phyloP scores from a whole-genome alignment of 1,139 yeast genomes.

The Hansenula lynferdii region DNA sequence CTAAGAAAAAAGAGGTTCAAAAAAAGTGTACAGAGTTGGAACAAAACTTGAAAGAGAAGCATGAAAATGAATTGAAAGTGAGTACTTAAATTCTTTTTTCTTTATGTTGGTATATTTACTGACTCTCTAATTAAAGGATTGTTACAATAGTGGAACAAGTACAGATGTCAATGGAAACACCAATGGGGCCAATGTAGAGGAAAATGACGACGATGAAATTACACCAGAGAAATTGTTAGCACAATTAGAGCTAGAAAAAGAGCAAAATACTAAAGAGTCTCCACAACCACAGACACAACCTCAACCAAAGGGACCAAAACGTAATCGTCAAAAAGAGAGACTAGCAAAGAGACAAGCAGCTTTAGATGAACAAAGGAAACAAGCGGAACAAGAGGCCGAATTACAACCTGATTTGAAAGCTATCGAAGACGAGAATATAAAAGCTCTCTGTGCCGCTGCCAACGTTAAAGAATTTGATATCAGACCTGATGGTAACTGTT shows the following conservation, averaged over 20 bases:
- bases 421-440: constrained; percentile 66
- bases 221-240: constrained; percentile 64
- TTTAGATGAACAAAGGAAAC: constrained; percentile 52
- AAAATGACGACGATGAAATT: constrained; percentile 39
- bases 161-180: constrained; percentile 10
- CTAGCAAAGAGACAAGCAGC: constrained; percentile 74
- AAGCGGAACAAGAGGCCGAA: constrained; percentile 71
- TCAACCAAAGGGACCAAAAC: constrained; percentile 21
- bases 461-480: constrained; percentile 58
- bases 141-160: not conserved
- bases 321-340: constrained; percentile 84
- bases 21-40: constrained; percentile 58
- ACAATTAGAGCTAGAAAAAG: constrained; percentile 38
- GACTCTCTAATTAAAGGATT: constrained; percentile 4
- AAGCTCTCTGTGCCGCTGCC: constrained; percentile 42
- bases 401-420: constrained; percentile 60
- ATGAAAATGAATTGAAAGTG: constrained; percentile 41
- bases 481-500: constrained; percentile 90
- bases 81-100: not conserved
- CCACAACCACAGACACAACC: constrained; percentile 8
- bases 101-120: constrained; percentile 4
- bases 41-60: constrained; percentile 46
- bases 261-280: constrained; percentile 4
- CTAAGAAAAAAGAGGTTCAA: constrained; percentile 57
- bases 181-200: constrained; percentile 17